Evolutionary conservation across 441 rosid species (phyloP), one percentile per base, ranked within the genome.

Genomic region (Corymbia calophylla): DNA sequence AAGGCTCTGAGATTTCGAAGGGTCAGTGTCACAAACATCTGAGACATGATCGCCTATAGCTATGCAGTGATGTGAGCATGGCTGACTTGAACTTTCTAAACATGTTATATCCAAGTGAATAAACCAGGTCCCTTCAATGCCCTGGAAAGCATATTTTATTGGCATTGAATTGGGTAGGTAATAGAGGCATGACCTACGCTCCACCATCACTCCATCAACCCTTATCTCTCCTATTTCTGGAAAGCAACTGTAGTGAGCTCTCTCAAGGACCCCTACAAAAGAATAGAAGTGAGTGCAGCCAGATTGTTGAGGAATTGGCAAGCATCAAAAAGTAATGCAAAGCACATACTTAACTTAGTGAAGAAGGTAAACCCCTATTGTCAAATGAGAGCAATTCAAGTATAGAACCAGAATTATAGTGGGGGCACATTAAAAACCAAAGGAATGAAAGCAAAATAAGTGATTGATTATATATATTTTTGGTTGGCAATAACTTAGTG

Each of bases 151-250:
- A 91, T 91, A 89, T 91, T 90, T 93, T 86, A 95, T 81, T 68
- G 94, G 94, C 90, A 94, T 88, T 19, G 94, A 90, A 73, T 91
- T 92, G 15, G 95, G 88, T 60, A 95, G 92, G 87, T 90, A 91
- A 92, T 93, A 95, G 47, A 93, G 93, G 80, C 88, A 87, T 18
- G 91, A 90, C 53, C 89, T 93, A 53, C 90, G 91, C 90, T 92
- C 53, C 94, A 96, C 99, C 99, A 92, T 93, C 87, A 96, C 77
- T 87, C 92, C 91, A 90, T 80, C 64, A 89, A 93, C 96, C 92
- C 90, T 90, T 82, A 97, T 94, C 91, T 92, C 94, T 88, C 94
- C 95, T 56, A 92, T 55, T 55, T 87, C 84, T 9, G 96, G 94
- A 87, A 95, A 93, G 89, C 94, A 91, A 85, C 58, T 87, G 44